A percentile compares a stretch with the other conserved stretches of the same genome.
Conservation (phyloP, 2,329 filamentous ascomycete genomes). For the Aspergillus sp. region DNA sequence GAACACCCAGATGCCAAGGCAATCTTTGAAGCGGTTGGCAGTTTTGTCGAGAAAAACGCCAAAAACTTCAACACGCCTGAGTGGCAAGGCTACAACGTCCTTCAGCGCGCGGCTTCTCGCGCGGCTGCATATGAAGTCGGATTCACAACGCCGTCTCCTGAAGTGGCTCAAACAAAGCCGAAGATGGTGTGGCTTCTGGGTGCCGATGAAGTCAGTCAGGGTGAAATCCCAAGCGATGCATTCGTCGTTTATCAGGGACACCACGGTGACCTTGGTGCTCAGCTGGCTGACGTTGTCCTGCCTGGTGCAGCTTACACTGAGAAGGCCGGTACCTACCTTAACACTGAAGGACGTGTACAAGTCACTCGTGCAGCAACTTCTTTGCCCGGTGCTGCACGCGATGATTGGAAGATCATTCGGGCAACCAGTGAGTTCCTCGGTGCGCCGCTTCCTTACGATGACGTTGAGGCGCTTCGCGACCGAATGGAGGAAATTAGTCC, state of each 20-base stretch:
- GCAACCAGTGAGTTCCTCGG: slow-evolving; percentile 87
- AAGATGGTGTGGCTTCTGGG: slow-evolving; percentile 97
- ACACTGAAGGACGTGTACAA: slow-evolving; percentile 94
- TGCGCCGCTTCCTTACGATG: slow-evolving; percentile 80
- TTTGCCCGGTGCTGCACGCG: slow-evolving; percentile 78
- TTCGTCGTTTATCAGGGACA: slow-evolving; percentile 98
- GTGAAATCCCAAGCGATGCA: slow-evolving; percentile 87
- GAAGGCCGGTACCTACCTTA: slow-evolving; percentile 92
- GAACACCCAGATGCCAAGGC: slow-evolving; percentile 88
- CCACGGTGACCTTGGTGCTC: slow-evolving; percentile 87
- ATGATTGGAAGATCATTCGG: slow-evolving; percentile 98
- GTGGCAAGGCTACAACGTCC: slow-evolving; percentile 96
- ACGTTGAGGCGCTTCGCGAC: slow-evolving; percentile 79
- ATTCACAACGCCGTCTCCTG: slow-evolving; percentile 75
- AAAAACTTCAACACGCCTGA: slow-evolving; percentile 77
- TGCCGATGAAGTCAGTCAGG: slow-evolving; percentile 78
- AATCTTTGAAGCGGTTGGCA: slow-evolving; percentile 82
- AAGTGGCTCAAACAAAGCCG: slow-evolving; percentile 73
- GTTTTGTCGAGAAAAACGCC: slow-evolving; percentile 89
- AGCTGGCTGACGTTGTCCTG: slow-evolving; percentile 87
- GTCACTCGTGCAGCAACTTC: slow-evolving; percentile 85
- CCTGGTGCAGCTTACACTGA: slow-evolving; percentile 95
- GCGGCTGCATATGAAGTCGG: slow-evolving; percentile 92
- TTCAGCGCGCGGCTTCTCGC: slow-evolving; percentile 87
- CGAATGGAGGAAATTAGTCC: slow-evolving; percentile 94